phyloP scores from a whole-genome alignment of 768 basidiomycete genomes.

The Tylopilus vinaceipallidus region DNA sequence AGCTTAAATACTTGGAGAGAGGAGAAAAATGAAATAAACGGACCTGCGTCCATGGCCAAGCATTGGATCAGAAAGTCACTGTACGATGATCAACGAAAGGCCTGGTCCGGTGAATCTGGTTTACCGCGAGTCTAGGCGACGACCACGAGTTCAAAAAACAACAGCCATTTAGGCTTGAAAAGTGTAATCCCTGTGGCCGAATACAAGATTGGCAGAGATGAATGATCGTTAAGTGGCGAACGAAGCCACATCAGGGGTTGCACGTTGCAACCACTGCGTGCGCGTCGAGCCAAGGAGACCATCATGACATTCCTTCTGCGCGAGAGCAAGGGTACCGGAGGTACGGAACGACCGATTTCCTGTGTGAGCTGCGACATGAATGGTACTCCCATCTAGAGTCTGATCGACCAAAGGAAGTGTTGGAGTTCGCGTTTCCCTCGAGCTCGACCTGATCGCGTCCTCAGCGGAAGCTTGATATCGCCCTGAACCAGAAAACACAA shows the following conservation, averaged over 20 bases:
- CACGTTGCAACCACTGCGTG: conserved; percentile 26
- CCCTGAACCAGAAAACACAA: conserved; percentile 12
- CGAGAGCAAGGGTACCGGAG: conserved; percentile 9
- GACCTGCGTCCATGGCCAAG: conserved; percentile 7
- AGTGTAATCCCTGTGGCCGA: conserved; percentile 1
- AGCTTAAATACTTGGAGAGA: conserved; percentile 24
- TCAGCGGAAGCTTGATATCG: conserved; percentile 19
- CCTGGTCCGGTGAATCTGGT: conserved; percentile 4
- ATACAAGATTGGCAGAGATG: conserved; percentile 6
- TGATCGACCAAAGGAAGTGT: conserved; percentile 3
- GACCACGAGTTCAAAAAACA: not conserved
- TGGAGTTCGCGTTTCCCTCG: conserved; percentile 15
- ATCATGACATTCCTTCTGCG: conserved; percentile 4
- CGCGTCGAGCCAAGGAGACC: conserved; percentile 15
- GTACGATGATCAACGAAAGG: conserved; percentile 8
- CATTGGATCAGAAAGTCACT: conserved; percentile 10
- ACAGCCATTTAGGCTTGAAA: conserved; percentile 3
- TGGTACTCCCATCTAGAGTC: too few species aligned
- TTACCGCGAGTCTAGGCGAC: conserved; percentile 5
- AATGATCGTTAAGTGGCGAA: not conserved
- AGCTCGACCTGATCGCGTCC: conserved; percentile 15
- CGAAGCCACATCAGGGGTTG: conserved; percentile 8
- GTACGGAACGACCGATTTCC: conserved; percentile 9
- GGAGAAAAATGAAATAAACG: conserved; percentile 8
- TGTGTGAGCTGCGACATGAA: conserved; percentile 12